Conservation (phyloP, 2,329 filamentous ascomycete species). For the Epichloe uncinata region DNA sequence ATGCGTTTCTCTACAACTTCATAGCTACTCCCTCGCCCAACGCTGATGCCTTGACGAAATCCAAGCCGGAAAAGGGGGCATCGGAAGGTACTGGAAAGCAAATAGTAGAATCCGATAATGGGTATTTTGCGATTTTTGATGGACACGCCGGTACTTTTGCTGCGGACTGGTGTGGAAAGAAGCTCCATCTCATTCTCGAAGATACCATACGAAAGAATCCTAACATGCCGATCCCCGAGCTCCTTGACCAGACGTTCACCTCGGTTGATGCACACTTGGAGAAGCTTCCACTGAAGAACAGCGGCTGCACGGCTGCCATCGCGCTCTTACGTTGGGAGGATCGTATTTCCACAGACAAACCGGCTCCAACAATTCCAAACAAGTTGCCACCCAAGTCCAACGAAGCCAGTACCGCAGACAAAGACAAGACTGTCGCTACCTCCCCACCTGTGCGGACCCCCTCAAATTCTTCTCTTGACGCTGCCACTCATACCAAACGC, state of each 20-base stretch:
- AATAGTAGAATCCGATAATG: conserved; percentile 87
- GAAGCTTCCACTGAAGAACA: conserved; percentile 90
- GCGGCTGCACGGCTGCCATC: conserved; percentile 88
- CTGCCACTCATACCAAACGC: conserved; percentile 43
- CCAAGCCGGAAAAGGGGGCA: conserved; percentile 25
- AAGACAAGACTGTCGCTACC: conserved; percentile 21
- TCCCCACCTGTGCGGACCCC: conserved; percentile 8
- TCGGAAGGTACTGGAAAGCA: conserved; percentile 26
- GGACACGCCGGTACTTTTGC: conserved; percentile 96
- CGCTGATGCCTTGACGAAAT: conserved; percentile 27
- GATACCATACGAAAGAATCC: conserved; percentile 87
- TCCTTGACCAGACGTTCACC: conserved; percentile 93
- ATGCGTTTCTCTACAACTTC: conserved; percentile 97
- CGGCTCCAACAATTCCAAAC: conserved; percentile 53
- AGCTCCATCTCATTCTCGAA: conserved; percentile 85
- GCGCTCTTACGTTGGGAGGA: conserved; percentile 96
- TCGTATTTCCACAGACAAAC: conserved; percentile 65
- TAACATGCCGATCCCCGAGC: conserved; percentile 79
- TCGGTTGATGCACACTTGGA: conserved; percentile 83
- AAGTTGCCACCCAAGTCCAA: conserved; percentile 33
- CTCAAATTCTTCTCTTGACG: conserved; percentile 19
- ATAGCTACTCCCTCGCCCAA: conserved; percentile 65
- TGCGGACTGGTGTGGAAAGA: conserved; percentile 98
- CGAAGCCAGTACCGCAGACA: conserved; percentile 14
- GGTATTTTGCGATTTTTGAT: conserved; percentile 97